Conservation (phyloP, 2,329 filamentous ascomycete genomes). For the Ophiostoma sp. region DNA sequence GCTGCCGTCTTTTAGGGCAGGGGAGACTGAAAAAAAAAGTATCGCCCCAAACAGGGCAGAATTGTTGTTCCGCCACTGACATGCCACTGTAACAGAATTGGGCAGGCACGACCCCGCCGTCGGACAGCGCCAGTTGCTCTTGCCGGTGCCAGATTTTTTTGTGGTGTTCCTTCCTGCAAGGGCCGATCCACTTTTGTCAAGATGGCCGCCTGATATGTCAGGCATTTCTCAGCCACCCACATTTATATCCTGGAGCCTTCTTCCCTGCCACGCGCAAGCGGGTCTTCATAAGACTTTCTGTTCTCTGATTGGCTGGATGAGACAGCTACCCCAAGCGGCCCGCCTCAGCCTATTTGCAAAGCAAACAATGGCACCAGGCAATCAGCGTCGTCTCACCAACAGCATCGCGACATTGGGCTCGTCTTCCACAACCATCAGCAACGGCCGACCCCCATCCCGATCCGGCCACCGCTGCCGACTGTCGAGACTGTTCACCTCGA, state of each 20-base stretch:
- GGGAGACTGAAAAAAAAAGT: not conserved
- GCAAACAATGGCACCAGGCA: not conserved
- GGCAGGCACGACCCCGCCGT: conserved; percentile 19
- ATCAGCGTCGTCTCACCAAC: not conserved
- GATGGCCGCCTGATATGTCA: conserved; percentile 23
- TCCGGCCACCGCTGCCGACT: not conserved
- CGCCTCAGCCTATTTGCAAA: not conserved
- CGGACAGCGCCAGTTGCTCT: not conserved
- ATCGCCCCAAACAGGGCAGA: conserved; percentile 5
- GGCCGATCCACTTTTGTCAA: not conserved
- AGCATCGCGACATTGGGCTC: not conserved
- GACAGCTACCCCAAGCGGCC: conserved; percentile 22
- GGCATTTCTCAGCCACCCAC: conserved; percentile 16
- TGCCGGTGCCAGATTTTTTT: conserved; percentile 8
- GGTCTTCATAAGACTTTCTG: not conserved
- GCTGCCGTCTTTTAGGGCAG: conserved; percentile 6
- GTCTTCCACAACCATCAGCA: not conserved
- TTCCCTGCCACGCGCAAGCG: not conserved
- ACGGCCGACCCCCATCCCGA: not conserved
- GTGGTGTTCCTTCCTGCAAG: not conserved
- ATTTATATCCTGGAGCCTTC: conserved; percentile 6
- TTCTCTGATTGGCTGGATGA: conserved; percentile 8
- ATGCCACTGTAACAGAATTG: conserved; percentile 1
- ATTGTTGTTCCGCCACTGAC: conserved; percentile 7
- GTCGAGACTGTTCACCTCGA: no score